phyloP scores from a whole-genome alignment of 805 yeast species.

The Saturnispora besseyi region DNA sequence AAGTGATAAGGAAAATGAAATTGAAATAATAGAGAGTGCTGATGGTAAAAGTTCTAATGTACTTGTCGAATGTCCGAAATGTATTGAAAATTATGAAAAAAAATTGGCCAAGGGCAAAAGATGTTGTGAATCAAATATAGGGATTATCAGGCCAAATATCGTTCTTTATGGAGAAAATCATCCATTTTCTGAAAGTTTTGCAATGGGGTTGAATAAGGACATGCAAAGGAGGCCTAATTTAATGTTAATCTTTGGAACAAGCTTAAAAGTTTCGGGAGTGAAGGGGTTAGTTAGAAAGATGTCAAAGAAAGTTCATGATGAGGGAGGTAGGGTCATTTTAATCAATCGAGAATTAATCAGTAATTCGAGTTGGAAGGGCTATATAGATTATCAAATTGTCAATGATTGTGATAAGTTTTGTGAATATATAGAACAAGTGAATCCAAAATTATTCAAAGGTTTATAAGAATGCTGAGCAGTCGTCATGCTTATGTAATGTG shows the following conservation, averaged over 20 bases:
- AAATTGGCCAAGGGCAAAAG: slow-evolving; percentile 67
- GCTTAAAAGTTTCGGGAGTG: slow-evolving; percentile 85
- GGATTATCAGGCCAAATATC: slow-evolving; percentile 78
- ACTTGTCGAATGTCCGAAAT: slow-evolving; percentile 69
- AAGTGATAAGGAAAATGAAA: slow-evolving; percentile 5
- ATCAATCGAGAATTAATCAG: slow-evolving; percentile 63
- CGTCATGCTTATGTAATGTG: too few relatives aligned
- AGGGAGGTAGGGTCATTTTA: slow-evolving; percentile 67
- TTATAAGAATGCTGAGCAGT: neutral
- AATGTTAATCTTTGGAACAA: slow-evolving; percentile 85
- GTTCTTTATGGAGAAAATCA: slow-evolving; percentile 93
- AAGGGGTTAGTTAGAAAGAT: slow-evolving; percentile 62
- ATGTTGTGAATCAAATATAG: slow-evolving; percentile 58
- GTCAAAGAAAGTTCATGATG: slow-evolving; percentile 62
- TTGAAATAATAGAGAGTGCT: neutral
- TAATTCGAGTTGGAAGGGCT: slow-evolving; percentile 54
- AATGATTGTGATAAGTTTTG: slow-evolving; percentile 84
- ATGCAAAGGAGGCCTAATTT: slow-evolving; percentile 62
- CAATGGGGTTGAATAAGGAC: slow-evolving; percentile 61
- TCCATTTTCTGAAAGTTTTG: slow-evolving; percentile 74
- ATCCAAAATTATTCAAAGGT: slow-evolving; percentile 41
- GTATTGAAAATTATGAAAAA: slow-evolving; percentile 47
- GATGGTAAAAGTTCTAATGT: slow-evolving; percentile 38
- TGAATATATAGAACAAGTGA: slow-evolving; percentile 39
- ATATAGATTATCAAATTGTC: slow-evolving; percentile 71